Evolutionary conservation across 495 filamentous ascomycete species (phyloP), one percentile per base, ranked within the genome.

Genomic region (Collariella sp.): DNA sequence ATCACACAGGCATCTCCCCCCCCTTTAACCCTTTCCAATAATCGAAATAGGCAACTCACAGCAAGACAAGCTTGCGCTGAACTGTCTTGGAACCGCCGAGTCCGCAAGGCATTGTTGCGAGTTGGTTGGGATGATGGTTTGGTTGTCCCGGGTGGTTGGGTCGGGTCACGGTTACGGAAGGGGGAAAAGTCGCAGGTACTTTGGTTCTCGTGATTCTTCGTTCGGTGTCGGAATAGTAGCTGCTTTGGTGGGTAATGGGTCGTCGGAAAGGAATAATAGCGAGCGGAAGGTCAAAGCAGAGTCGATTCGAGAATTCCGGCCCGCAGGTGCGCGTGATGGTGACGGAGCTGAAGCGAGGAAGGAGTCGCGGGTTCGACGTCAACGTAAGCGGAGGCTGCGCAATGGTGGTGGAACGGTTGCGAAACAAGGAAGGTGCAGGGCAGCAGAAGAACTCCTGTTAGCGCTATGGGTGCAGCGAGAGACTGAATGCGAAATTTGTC

Each of bases 41-140:
- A 31, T n/a, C 39, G 40, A 45, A n/a, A n/a, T n/a, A n/a, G 39
- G 5, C 18, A 34, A 87, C 86, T 71, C 73, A 95, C 90, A 98
- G 76, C 56, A 98, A 80, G 68, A 98, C 93, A 69, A 98, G 85
- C 83, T 98, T 98, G 70, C 93, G 87, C 76, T 95, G 88, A 60
- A 93, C 89, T 34, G 81, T 95, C 79, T 86, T 83, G 51, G 70
- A 79, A 59, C 64, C 81, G 71, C 72, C 83, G 68, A 81, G 77
- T 45, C 83, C 78, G 48, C 72, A 73, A 67, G 78, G 79, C 80
- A 83, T 83, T 67, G 65, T 69, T 24, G 60, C 48, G 34, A 44
- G 40, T 29, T 58, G 19, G 12, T 7, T 33, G 16, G 26, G 12
- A 31, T 7, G 0, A 9, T 16, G 22, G 13, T 46, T 23, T 23